Evolutionary conservation across 805 yeast genomes (phyloP).

Genomic region (Candida hispaniensis): DNA sequence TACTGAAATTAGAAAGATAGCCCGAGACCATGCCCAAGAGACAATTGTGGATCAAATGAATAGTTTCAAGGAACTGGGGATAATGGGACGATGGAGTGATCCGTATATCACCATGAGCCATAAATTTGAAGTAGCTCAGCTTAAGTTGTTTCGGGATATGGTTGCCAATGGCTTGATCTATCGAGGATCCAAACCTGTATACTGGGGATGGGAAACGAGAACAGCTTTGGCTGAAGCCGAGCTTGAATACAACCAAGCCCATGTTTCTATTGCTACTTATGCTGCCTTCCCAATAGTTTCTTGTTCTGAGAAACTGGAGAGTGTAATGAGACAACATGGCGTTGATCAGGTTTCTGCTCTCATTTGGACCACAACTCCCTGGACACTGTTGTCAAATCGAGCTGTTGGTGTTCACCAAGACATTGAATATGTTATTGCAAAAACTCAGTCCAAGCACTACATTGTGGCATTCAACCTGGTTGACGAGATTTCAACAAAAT

Average conservation of each 20-base stretch:
- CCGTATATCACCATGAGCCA: conserved; percentile 66
- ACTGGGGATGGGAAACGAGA: conserved; percentile 90
- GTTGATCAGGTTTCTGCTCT: conserved; percentile 20
- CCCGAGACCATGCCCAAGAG: conserved; percentile 55
- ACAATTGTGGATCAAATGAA: conserved; percentile 54
- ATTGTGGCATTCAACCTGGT: conserved; percentile 49
- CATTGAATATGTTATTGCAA: conserved; percentile 46
- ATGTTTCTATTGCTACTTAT: conserved; percentile 45
- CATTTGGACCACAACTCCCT: conserved; percentile 98
- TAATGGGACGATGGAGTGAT: conserved; percentile 71
- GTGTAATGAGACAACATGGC: not conserved
- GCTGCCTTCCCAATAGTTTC: conserved; percentile 16
- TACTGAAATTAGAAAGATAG: conserved; percentile 52
- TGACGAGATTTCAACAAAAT: conserved; percentile 27
- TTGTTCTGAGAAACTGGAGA: not conserved
- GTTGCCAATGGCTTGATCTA: conserved; percentile 57
- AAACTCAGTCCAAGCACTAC: conserved; percentile 33
- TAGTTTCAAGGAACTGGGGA: conserved; percentile 59
- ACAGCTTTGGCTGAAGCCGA: conserved; percentile 97
- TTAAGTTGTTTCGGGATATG: conserved; percentile 56
- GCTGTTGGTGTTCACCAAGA: conserved; percentile 65
- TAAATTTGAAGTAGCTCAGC: conserved; percentile 63
- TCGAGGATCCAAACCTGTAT: conserved; percentile 88
- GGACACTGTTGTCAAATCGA: conserved; percentile 86
- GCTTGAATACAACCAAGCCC: conserved; percentile 74